Evolutionary conservation across 208 protist species (phyloP).

Genomic region (Trichomonas tenax): DNA sequence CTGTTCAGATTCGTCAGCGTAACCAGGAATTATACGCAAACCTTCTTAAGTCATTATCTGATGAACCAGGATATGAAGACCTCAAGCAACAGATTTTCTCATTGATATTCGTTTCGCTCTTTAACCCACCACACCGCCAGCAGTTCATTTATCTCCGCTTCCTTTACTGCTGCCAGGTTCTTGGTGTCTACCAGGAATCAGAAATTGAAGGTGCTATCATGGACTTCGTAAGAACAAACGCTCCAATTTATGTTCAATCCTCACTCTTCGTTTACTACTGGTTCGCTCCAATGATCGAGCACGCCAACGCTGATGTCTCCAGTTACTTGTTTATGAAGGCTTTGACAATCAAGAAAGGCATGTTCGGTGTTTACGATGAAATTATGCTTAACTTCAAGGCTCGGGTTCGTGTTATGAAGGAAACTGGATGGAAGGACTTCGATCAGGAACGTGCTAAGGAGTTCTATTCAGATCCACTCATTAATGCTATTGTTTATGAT

Average conservation of each 20-base stretch:
- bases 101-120: neutral
- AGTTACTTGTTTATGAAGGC: neutral
- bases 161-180: neutral
- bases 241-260: neutral
- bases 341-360: neutral
- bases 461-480: neutral
- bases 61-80: neutral
- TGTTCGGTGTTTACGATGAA: neutral
- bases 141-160: neutral
- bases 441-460: neutral
- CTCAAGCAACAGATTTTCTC: neutral
- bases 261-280: neutral
- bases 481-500: neutral
- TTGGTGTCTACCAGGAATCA: neutral
- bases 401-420: neutral
- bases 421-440: neutral
- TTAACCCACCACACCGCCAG: neutral
- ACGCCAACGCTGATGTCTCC: neutral
- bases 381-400: neutral
- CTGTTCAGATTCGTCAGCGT: neutral
- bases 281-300: neutral
- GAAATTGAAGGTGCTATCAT: neutral
- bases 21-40: neutral
- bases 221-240: neutral
- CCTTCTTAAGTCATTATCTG: neutral